Conservation (phyloP, 2,329 filamentous ascomycete genomes). For the Penicillium occitanis region DNA sequence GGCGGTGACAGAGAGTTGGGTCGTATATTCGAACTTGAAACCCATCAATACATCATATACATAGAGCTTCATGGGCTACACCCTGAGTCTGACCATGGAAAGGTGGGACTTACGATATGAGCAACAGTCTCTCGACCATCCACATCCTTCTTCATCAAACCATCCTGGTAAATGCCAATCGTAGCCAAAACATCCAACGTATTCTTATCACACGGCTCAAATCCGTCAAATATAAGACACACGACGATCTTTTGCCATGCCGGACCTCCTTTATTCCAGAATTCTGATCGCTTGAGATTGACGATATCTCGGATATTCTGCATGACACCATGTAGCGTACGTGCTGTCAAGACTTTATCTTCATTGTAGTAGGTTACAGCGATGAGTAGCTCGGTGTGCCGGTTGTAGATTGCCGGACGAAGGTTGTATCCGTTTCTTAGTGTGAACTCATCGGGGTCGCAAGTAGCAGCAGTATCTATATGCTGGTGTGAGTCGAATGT, state of each 20-base stretch:
- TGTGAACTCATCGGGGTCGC: slow-evolving; percentile 97
- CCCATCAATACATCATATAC: neutral
- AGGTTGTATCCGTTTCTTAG: slow-evolving; percentile 99
- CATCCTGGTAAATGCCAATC: slow-evolving; percentile 94
- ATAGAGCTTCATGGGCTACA: neutral
- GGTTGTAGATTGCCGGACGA: slow-evolving; percentile 96
- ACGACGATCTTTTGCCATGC: slow-evolving; percentile 99
- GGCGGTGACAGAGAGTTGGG: slow-evolving; percentile 93
- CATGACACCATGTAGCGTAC: slow-evolving; percentile 97
- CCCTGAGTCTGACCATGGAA: neutral
- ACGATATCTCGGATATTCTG: slow-evolving; percentile 98
- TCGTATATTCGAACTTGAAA: slow-evolving; percentile 88
- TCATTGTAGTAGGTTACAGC: slow-evolving; percentile 99
- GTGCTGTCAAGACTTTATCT: slow-evolving; percentile 87
- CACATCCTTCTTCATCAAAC: slow-evolving; percentile 97
- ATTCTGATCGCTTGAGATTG: slow-evolving; percentile 97
- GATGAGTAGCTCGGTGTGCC: slow-evolving; percentile 94
- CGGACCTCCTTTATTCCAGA: slow-evolving; percentile 98
- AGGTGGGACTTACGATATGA: slow-evolving; percentile 63
- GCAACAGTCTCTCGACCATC: slow-evolving; percentile 95
- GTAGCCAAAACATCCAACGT: slow-evolving; percentile 90
- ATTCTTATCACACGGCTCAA: slow-evolving; percentile 96
- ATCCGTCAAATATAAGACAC: slow-evolving; percentile 94
- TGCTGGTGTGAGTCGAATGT: neutral
- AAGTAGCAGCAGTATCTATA: slow-evolving; percentile 89